phyloP scores from a whole-genome alignment of 2,329 filamentous ascomycete genomes.

The Pseudogymnoascus sp. region DNA sequence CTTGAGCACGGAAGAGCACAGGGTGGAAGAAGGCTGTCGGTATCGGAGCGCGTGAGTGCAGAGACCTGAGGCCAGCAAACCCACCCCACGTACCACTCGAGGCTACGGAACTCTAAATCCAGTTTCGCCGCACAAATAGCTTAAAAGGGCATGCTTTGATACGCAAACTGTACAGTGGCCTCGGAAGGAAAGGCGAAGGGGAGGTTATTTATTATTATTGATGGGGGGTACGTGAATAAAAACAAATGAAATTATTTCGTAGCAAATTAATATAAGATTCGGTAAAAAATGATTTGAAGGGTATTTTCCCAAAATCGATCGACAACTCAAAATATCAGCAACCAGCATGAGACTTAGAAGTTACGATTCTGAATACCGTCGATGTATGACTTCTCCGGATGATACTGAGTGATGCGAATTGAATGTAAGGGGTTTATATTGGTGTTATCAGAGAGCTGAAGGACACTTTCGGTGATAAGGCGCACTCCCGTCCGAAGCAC shows the following conservation, averaged over 20 bases:
- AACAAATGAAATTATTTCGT: neutral
- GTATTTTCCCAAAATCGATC: no score
- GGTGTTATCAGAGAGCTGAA: neutral
- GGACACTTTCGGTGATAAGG: neutral
- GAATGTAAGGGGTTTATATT: neutral
- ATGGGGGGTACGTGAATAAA: neutral
- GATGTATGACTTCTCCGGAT: constrained; percentile 14
- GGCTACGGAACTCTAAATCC: neutral
- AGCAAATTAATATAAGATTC: neutral
- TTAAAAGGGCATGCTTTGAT: neutral
- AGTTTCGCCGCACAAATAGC: constrained; percentile 5
- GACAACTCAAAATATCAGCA: no score
- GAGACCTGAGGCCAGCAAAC: constrained; percentile 10
- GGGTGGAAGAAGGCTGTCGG: constrained; percentile 8
- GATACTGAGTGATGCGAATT: neutral
- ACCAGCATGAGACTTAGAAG: neutral
- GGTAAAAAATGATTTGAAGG: neutral
- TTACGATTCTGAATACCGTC: constrained; percentile 18
- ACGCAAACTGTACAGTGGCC: neutral
- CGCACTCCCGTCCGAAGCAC: no score
- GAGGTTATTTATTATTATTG: neutral
- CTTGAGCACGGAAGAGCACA: neutral
- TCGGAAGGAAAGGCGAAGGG: neutral
- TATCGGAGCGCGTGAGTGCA: constrained; percentile 10
- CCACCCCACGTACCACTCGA: constrained; percentile 7